Conservation (phyloP, 176 grass and related monocot species). For the Aechmea fasciata region DNA sequence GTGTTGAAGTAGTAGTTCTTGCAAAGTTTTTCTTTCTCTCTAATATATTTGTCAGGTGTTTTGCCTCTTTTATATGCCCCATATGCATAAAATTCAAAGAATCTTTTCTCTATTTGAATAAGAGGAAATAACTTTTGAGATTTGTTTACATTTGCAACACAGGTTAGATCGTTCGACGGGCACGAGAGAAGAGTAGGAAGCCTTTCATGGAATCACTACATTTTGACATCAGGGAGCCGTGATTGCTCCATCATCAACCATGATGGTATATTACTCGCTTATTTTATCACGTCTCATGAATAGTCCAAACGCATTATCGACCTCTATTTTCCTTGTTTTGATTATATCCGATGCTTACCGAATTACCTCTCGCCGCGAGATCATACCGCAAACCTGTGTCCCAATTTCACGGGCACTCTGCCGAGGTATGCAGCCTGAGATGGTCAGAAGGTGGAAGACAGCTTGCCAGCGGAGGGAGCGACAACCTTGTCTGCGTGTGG, state of each 20-base stretch:
- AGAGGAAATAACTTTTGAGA: no score
- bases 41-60: no score
- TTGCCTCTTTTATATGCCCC: no score
- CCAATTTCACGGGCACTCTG: slow-evolving; percentile 11
- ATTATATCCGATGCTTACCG: not conserved
- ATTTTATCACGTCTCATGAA: not conserved
- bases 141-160: not conserved
- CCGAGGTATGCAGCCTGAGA: slow-evolving; percentile 27
- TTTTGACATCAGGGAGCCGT: slow-evolving; percentile 31
- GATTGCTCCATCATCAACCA: slow-evolving; percentile 30
- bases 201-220: slow-evolving; percentile 25
- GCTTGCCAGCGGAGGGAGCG: slow-evolving; percentile 31
- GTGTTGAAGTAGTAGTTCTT: no score
- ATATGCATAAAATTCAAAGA: no score
- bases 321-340: not conserved
- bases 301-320: not conserved
- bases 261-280: slow-evolving; percentile 20
- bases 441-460: slow-evolving; percentile 21
- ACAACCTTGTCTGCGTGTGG: slow-evolving; percentile 27
- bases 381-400: not conserved
- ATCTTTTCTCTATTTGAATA: no score
- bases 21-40: no score
- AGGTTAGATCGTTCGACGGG: slow-evolving; percentile 28
- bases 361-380: slow-evolving; percentile 15
- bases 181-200: slow-evolving; percentile 30